A percentile compares a stretch with the other conserved stretches of the same genome.
phyloP scores from a whole-genome alignment of 768 basidiomycete genomes.

The Cytidiella melzeri region DNA sequence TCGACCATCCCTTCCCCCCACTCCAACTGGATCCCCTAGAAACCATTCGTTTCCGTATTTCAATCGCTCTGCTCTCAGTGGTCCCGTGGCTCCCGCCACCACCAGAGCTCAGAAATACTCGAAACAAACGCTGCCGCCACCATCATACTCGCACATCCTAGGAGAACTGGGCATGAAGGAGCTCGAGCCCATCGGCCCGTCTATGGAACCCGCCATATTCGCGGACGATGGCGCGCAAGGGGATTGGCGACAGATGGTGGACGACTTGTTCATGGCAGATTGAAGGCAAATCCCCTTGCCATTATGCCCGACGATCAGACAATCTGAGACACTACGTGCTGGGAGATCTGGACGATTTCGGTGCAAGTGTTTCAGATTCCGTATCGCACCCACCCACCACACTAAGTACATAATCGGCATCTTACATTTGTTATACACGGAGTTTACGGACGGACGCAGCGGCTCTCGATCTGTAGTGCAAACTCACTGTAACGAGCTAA shows the following conservation, averaged over 20 bases:
- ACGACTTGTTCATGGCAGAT: conserved; percentile 1
- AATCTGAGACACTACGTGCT: too few species aligned
- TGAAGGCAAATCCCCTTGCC: too few species aligned
- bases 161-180: background rate
- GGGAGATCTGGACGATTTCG: too few species aligned
- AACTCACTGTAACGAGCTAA: too few species aligned
- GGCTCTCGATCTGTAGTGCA: too few species aligned
- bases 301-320: too few species aligned
- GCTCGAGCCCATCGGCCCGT: background rate
- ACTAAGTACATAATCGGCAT: too few species aligned
- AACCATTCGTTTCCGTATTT: background rate
- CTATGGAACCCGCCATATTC: background rate
- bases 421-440: too few species aligned
- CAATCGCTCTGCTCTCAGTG: background rate
- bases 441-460: too few species aligned
- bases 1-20: background rate
- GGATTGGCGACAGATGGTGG: conserved; percentile 9
- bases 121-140: background rate
- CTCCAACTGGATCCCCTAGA: background rate
- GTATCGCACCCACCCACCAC: too few species aligned
- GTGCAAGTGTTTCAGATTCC: too few species aligned
- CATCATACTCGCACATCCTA: background rate
- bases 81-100: background rate
- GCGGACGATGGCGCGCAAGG: background rate
- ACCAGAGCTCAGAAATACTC: background rate